Percentiles rank a stretch among this genome's conserved stretches.
Evolutionary conservation across 805 yeast species (phyloP).

Genomic region (Lipomyces starkeyi): DNA sequence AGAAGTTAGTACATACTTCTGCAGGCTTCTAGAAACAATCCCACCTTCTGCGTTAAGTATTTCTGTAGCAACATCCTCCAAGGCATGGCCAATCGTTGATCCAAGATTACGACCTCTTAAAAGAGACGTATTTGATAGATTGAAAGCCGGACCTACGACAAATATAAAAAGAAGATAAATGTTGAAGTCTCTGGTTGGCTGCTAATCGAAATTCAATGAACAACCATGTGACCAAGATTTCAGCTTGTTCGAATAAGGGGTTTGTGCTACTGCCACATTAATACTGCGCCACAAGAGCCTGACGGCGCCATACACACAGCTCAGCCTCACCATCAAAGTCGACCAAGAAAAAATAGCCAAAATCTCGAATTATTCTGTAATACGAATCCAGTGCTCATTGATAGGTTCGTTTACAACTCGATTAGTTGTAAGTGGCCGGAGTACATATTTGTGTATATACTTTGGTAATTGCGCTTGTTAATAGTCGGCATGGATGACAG

Average conservation of each 20-base stretch:
- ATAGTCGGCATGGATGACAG: constrained; percentile 56
- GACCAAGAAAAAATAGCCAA: too few species aligned
- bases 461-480: neutral
- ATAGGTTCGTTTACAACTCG: neutral
- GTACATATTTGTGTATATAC: neutral
- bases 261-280: too few species aligned
- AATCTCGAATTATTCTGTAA: neutral
- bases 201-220: too few species aligned
- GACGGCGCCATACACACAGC: too few species aligned
- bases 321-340: too few species aligned
- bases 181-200: neutral
- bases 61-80: constrained; percentile 24
- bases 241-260: too few species aligned
- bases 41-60: constrained; percentile 24
- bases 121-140: neutral
- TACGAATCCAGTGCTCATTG: neutral
- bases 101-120: neutral
- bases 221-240: too few species aligned
- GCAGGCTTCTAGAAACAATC: neutral
- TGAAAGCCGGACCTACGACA: neutral
- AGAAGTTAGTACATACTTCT: neutral
- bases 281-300: too few species aligned
- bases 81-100: constrained; percentile 16
- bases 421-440: neutral
- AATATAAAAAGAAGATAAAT: neutral